phyloP scores from a whole-genome alignment of 2,329 filamentous ascomycete genomes.

The Fusarium liriodendri region DNA sequence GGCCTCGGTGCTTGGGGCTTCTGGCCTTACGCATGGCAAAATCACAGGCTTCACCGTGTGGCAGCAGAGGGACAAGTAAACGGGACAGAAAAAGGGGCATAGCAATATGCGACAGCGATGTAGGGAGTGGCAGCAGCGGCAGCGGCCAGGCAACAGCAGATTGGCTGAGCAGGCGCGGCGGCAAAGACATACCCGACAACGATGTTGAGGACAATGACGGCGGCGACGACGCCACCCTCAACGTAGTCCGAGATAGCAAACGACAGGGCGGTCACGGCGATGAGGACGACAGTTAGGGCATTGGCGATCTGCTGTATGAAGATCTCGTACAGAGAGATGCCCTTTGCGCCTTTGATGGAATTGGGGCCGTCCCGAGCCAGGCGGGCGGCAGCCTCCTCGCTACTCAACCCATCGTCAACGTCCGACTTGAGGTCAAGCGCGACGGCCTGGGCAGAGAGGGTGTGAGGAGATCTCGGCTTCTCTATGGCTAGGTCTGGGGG shows the following conservation, averaged over 20 bases:
- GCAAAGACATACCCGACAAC: slow-evolving; percentile 66
- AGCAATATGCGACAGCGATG: slow-evolving; percentile 36
- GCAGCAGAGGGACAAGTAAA: slow-evolving; percentile 28
- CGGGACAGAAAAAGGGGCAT: slow-evolving; percentile 19
- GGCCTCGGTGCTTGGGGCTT: slow-evolving; percentile 43
- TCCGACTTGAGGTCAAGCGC: slow-evolving; percentile 55
- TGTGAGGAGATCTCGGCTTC: slow-evolving; percentile 50
- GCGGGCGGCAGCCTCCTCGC: slow-evolving; percentile 72
- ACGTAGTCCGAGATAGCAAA: slow-evolving; percentile 74
- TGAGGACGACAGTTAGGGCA: slow-evolving; percentile 78
- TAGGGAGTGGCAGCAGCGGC: slow-evolving; percentile 23
- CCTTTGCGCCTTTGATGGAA: slow-evolving; percentile 76
- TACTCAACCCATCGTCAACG: slow-evolving; percentile 70
- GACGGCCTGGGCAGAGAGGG: slow-evolving; percentile 49
- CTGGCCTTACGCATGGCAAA: slow-evolving; percentile 39
- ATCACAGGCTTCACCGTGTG: slow-evolving; percentile 45
- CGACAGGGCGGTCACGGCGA: slow-evolving; percentile 78
- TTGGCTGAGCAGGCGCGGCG: slow-evolving; percentile 35
- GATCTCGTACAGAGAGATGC: slow-evolving; percentile 79
- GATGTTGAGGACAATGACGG: slow-evolving; percentile 75
- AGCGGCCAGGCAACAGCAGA: slow-evolving; percentile 33
- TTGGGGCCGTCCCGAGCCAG: slow-evolving; percentile 76
- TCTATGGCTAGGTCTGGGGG: slow-evolving; percentile 52
- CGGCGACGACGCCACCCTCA: slow-evolving; percentile 71
- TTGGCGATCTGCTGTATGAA: slow-evolving; percentile 82